Conservation (phyloP, 164 flowering plant genomes). For the Piper betle region DNA sequence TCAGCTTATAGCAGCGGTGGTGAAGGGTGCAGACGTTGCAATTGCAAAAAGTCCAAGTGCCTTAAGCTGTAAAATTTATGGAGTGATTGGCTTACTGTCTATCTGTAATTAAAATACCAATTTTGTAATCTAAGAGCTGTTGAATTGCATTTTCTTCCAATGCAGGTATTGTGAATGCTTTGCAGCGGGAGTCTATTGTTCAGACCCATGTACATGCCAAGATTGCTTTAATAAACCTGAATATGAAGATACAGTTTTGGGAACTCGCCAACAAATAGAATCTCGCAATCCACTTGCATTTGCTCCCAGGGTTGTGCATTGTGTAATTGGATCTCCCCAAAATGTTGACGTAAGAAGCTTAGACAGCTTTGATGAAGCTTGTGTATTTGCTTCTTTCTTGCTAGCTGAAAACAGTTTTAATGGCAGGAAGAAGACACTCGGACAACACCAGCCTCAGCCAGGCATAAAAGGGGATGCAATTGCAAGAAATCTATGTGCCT, state of each 20-base stretch:
- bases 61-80: slow-evolving; percentile 55
- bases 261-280: slow-evolving; percentile 47
- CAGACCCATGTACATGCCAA: slow-evolving; percentile 61
- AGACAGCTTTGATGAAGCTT: not conserved
- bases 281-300: slow-evolving; percentile 78
- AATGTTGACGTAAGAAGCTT: slow-evolving; percentile 23
- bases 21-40: slow-evolving; percentile 60
- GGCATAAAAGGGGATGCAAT: slow-evolving; percentile 81
- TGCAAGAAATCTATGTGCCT: slow-evolving; percentile 83
- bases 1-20: slow-evolving; percentile 12
- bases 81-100: not conserved
- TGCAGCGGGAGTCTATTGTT: slow-evolving; percentile 72
- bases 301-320: slow-evolving; percentile 54
- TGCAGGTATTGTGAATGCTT: slow-evolving; percentile 86
- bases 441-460: slow-evolving; percentile 50
- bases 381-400: not conserved
- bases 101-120: too few relatives aligned
- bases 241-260: slow-evolving; percentile 52
- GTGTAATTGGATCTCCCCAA: slow-evolving; percentile 14
- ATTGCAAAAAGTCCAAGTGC: slow-evolving; percentile 57
- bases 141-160: not conserved
- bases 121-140: not conserved
- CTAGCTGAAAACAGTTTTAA: not conserved
- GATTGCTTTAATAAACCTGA: slow-evolving; percentile 64
- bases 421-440: slow-evolving; percentile 33